Conservation (phyloP, 257 asterid species). For the Thymus quinquecostatus region DNA sequence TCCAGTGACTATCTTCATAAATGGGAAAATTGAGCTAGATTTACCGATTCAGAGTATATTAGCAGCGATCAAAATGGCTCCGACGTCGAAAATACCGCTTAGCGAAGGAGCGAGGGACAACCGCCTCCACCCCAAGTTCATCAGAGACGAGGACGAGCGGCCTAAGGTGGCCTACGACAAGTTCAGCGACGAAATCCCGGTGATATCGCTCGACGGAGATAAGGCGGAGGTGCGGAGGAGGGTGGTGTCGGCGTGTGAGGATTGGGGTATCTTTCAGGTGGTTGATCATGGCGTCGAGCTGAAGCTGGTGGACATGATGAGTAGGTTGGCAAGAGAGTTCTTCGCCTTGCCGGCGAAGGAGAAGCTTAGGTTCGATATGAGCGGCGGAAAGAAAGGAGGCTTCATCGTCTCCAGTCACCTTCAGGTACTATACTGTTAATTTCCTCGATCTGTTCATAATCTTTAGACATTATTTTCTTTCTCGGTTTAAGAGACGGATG, state of each 20-base stretch:
- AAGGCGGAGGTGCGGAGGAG: conserved; percentile 56
- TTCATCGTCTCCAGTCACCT: conserved; percentile 84
- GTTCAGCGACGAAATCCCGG: conserved; percentile 82
- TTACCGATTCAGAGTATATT: too few species aligned
- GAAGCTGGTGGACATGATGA: conserved; percentile 51
- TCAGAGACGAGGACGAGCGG: conserved; percentile 87
- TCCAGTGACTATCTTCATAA: not conserved
- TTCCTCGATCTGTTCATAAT: too few species aligned
- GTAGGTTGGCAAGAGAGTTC: conserved; percentile 54
- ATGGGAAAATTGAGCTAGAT: not conserved
- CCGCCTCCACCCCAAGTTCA: conserved; percentile 40
- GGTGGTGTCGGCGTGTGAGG: conserved; percentile 79
- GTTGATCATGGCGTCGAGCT: conserved; percentile 72
- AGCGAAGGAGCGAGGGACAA: not conserved
- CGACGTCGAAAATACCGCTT: conserved; percentile 23
- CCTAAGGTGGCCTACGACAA: conserved; percentile 75
- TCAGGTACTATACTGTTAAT: conserved; percentile 43
- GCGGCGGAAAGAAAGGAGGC: conserved; percentile 87
- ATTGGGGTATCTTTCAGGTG: conserved; percentile 90
- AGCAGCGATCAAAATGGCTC: conserved; percentile 12
- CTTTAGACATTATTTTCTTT: too few species aligned
- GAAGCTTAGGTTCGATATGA: conserved; percentile 75
- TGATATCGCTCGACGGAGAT: conserved; percentile 58
- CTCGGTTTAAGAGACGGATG: too few species aligned
- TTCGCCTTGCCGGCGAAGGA: conserved; percentile 60